These are phyloP conservation scores for Fusarium agapanthi DNA, from an alignment of 2,329 filamentous ascomycete species.

Conservation along the genomic window DNA sequence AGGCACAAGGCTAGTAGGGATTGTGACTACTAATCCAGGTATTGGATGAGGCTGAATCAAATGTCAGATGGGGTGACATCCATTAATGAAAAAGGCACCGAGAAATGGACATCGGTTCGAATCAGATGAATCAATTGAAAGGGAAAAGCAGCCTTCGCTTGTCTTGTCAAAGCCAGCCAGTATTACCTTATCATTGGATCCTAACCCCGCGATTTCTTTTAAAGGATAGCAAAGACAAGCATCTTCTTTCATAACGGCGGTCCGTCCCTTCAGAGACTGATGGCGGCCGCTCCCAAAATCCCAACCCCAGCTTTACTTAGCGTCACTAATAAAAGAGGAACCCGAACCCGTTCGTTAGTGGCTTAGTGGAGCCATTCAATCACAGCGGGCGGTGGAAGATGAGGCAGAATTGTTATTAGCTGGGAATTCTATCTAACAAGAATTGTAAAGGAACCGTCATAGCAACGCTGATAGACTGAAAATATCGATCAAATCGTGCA, in stretches of 20 bases:
- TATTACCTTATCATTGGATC: not conserved
- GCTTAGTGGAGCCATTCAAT: constrained; percentile 7
- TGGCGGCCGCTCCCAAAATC: constrained; percentile 7
- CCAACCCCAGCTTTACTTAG: constrained; percentile 5
- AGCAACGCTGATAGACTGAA: not conserved
- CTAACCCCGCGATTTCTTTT: constrained; percentile 29
- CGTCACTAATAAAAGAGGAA: constrained; percentile 19
- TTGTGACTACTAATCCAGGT: not conserved
- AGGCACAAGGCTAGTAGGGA: not conserved
- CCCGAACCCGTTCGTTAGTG: constrained; percentile 6
- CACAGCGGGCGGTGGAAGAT: not conserved
- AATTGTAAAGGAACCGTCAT: not conserved
- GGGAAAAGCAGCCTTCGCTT: not conserved
- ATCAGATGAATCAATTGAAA: not conserved
- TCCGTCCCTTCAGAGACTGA: constrained; percentile 9
- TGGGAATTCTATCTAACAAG: not conserved
- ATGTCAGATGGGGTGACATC: constrained; percentile 30
- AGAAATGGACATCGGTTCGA: not conserved
- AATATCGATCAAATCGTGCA: not conserved
- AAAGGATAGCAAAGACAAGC: not conserved
- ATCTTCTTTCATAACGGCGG: constrained; percentile 12
- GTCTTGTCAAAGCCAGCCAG: not conserved
- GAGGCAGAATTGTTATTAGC: not conserved
- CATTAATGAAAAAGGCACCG: not conserved
- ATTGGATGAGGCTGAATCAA: constrained; percentile 15